Conservation (phyloP, 306 rosid genomes). For the Vigna hirtella region DNA sequence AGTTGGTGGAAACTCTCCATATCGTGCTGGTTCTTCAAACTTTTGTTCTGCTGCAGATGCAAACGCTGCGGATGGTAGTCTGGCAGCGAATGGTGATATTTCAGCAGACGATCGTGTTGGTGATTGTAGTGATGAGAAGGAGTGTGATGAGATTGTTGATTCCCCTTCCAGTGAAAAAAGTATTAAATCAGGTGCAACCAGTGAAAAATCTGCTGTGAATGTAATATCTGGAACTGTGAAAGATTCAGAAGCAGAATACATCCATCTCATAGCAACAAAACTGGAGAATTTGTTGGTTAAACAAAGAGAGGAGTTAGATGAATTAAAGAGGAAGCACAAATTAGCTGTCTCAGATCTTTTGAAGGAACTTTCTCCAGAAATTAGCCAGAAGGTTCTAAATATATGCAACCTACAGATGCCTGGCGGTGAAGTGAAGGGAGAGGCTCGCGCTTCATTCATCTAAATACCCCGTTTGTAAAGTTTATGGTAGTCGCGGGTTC, state of each 20-base stretch:
- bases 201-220: constrained; percentile 41
- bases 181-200: constrained; percentile 37
- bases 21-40: constrained; percentile 53
- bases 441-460: constrained; percentile 36
- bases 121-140: constrained; percentile 19
- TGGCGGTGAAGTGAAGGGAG: constrained; percentile 38
- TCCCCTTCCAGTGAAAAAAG: constrained; percentile 38
- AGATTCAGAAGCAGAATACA: constrained; percentile 47
- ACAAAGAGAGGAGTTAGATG: constrained; percentile 68
- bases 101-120: constrained; percentile 34
- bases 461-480: constrained; percentile 1
- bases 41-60: constrained; percentile 45
- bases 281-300: constrained; percentile 58
- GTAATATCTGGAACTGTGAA: constrained; percentile 28
- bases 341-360: constrained; percentile 60
- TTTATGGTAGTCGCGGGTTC: constrained; percentile 25
- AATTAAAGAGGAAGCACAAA: constrained; percentile 72
- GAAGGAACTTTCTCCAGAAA: constrained; percentile 58
- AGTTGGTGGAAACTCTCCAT: constrained; percentile 64
- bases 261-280: constrained; percentile 47
- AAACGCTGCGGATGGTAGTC: constrained; percentile 36
- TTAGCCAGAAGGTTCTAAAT: constrained; percentile 57
- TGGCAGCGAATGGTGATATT: constrained; percentile 38
- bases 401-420: constrained; percentile 54
- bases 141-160: constrained; percentile 31